Conservation (phyloP, 257 asterid genomes). For the Fraxinus quadrangulata region DNA sequence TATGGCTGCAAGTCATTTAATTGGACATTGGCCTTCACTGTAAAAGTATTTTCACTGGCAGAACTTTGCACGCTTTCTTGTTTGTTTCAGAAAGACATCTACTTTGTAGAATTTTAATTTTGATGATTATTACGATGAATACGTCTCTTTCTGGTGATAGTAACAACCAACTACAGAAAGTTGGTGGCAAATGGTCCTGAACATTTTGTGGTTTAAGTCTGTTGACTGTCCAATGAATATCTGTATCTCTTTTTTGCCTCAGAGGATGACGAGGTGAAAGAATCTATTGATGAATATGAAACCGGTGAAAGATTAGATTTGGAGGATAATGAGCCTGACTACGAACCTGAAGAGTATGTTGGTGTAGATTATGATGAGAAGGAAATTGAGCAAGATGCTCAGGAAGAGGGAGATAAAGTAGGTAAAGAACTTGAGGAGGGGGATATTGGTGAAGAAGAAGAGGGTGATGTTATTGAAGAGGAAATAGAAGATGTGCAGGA, state of each 20-base stretch:
- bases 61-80: conserved; percentile 1
- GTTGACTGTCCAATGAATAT: conserved; percentile 38
- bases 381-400: conserved; percentile 75
- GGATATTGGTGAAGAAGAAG: conserved; percentile 64
- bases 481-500: conserved; percentile 64
- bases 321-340: conserved; percentile 96
- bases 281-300: conserved; percentile 74
- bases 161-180: conserved; percentile 11
- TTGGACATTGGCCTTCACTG: not conserved
- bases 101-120: conserved; percentile 12
- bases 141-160: conserved; percentile 2
- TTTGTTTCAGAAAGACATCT: not conserved
- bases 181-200: conserved; percentile 13
- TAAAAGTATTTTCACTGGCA: conserved; percentile 3
- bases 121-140: not conserved
- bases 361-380: conserved; percentile 85
- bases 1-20: conserved; percentile 1
- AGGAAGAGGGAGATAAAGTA: conserved; percentile 54
- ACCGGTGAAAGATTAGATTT: conserved; percentile 84
- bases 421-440: conserved; percentile 72
- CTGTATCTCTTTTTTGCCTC: conserved; percentile 35
- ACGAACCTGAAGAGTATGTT: conserved; percentile 86
- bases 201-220: conserved; percentile 31
- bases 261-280: conserved; percentile 65
- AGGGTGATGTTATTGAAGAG: conserved; percentile 61